A percentile compares a stretch with the other conserved stretches of the same genome.
These are phyloP conservation scores for Knoxdaviesia capensis DNA, from an alignment of 2,329 filamentous ascomycete genomes.

Conservation along the genomic window DNA sequence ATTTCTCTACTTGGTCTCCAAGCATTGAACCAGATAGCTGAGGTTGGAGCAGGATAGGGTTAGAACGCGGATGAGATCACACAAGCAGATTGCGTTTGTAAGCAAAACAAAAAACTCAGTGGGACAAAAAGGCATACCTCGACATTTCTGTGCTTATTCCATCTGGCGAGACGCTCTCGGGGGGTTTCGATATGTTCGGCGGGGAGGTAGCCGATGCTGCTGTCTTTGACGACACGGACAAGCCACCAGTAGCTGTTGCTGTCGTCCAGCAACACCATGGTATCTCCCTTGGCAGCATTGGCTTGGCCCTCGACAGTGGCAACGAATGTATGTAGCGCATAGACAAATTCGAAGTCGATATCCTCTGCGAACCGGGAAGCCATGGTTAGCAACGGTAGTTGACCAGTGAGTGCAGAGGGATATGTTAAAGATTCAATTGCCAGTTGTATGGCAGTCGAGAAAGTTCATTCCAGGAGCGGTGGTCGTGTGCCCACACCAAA, in stretches of 20 bases:
- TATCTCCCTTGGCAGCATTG: slow-evolving; percentile 95
- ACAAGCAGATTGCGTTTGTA: neutral
- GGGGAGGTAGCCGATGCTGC: slow-evolving; percentile 87
- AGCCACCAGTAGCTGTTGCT: slow-evolving; percentile 99
- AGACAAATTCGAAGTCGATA: slow-evolving; percentile 99
- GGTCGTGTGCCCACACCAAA: too few species aligned
- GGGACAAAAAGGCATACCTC: slow-evolving; percentile 41
- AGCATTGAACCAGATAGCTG: slow-evolving; percentile 44
- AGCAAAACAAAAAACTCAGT: neutral
- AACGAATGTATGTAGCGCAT: slow-evolving; percentile 92
- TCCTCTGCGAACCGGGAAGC: slow-evolving; percentile 44
- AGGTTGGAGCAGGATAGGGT: slow-evolving; percentile 10
- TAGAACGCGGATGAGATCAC: neutral
- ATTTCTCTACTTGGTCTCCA: slow-evolving; percentile 49
- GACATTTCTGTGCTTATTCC: slow-evolving; percentile 97
- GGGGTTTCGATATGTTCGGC: slow-evolving; percentile 98
- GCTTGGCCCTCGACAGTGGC: slow-evolving; percentile 96
- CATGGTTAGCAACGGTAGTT: too few species aligned
- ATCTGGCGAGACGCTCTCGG: slow-evolving; percentile 73
- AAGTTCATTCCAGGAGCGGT: too few species aligned
- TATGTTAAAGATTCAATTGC: too few species aligned
- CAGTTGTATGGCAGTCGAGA: too few species aligned
- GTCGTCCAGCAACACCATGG: slow-evolving; percentile 94
- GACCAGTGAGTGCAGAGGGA: too few species aligned
- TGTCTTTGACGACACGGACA: slow-evolving; percentile 90